Base-by-base conservation (phyloP, 495 filamentous ascomycete genomes). In the Neurospora sp. region DNA sequence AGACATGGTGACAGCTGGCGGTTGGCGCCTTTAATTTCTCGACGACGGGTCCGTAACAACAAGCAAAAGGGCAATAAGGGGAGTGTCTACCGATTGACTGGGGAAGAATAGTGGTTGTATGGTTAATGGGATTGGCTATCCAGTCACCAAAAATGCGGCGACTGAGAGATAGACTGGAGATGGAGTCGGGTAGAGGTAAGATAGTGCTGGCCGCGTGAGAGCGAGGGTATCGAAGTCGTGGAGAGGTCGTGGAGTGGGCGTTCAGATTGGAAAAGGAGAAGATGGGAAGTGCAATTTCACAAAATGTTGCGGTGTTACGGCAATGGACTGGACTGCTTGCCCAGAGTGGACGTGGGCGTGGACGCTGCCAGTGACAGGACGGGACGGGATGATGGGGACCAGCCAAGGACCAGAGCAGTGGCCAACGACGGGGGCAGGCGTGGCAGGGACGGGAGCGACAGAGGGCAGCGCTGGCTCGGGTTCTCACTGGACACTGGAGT, bases 261-360 rank as follows among this genome's bases (percentile, higher is more conserved):
- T 66, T 66, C 54, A 73, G 70, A 73, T 78, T 73, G 73, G 74
- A 80, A 81, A 80, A 81, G 78, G 80, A 79, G 76, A 79, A 76
- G 74, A 77, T 69, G 77, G 80, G 75, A 81, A 80, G 79, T 80
- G 79, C 75, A 82, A 82, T 82, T 81, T 82, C 80, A 81, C 77
- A 80, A 82, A 78, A 76, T 77, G 76, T 79, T 81, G 75, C 79
- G 73, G 76, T 80, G 77, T 75, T 73, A 77, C 77, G 76, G 78
- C 74, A 78, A 72, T 72, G 78, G 74, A 76, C 73, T 69, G 20
- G 72, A 71, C 39, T 59, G 66, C 72, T 54, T 69, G 41, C 70
- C 46, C 14, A 44, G 69, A 48, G 42, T 48, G 54, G 70, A 42
- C 54, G 71, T 44, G 42, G 74, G 69, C 37, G 42, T 66, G 54